Base-by-base conservation (phyloP, 2,329 filamentous ascomycete species). In the Neofusicoccum sp. region DNA sequence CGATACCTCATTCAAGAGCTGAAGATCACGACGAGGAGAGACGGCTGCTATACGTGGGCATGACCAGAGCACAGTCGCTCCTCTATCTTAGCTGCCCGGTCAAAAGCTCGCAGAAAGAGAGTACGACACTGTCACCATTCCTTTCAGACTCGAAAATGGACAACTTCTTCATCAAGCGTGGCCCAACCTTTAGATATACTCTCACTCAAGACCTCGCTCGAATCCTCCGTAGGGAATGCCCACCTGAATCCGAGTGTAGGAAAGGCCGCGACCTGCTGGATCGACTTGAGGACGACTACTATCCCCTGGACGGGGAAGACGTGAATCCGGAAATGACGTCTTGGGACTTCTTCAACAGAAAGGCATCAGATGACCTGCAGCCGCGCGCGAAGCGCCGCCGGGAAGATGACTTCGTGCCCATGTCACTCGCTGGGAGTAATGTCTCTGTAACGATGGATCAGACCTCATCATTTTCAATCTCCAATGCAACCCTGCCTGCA, bases 1-100 rank as follows among this genome's bases (percentile, higher is more conserved):
- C 90, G 2, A 96, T 98, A 64, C 94, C 94, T 4, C 94, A 98
- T 74, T 89, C 89, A 1, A 85, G 93, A 68, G 86, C 93, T 1
- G 93, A 97, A 49, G 92, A 98, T 72, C 82, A 84, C 3, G 89
- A 94, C 63, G 94, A 99, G 76, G 94, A 99, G 74, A 84, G 95
- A 64, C 84, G 94, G 33, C 78, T 99, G 49, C 81, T 99, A 0
- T 99, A 98, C 71, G 95, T 99, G 12, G 94, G 93, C 33, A 98
- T 99, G 93, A 99, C 94, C 3, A 84, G 94, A 73, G 94, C 95
- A 6, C 89, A 98, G 73, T 89, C 87, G 0, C 78, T 98, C 34
- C 79, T 99, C 1, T 97, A 97, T 70, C 81, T 98, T 61, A 97
- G 92, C 74, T 91, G 87, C 67, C 92, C 93, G 0, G 75, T 88